Evolutionary conservation across 345 rosid species (phyloP).

Genomic region (Lepidium aucheri): DNA sequence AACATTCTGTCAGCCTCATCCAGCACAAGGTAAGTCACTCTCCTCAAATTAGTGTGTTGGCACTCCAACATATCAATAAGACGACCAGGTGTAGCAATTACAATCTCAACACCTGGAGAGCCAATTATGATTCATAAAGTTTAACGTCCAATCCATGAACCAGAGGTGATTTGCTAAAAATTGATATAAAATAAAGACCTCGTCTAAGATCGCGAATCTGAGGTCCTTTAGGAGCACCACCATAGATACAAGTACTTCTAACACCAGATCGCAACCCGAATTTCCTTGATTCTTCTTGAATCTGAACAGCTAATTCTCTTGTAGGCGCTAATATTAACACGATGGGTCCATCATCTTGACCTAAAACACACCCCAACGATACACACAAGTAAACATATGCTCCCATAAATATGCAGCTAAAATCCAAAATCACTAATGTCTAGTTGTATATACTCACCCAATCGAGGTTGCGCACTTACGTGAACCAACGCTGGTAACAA

Average conservation of each 20-base stretch:
- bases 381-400: background rate
- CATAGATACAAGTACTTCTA: conserved; percentile 87
- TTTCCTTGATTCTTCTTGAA: conserved; percentile 79
- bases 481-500: conserved; percentile 90
- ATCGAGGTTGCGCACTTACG: conserved; percentile 81
- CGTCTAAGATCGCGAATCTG: conserved; percentile 90
- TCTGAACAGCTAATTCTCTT: conserved; percentile 94
- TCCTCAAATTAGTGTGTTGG: conserved; percentile 66
- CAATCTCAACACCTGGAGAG: conserved; percentile 77
- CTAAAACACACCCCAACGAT: conserved; percentile 23
- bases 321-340: conserved; percentile 90
- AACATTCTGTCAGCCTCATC: conserved; percentile 98
- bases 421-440: background rate
- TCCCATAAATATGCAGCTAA: background rate
- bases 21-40: conserved; percentile 92
- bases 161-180: background rate
- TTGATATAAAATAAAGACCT: conserved; percentile 34
- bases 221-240: conserved; percentile 98
- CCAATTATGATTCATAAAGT: background rate
- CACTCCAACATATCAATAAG: conserved; percentile 90
- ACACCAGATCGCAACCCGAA: conserved; percentile 56
- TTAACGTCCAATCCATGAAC: background rate
- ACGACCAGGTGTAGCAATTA: conserved; percentile 98
- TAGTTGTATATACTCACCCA: conserved; percentile 43
- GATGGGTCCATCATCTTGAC: conserved; percentile 77